These are phyloP conservation scores for Amphibolis antarctica DNA, from an alignment of 106 monocot genomes.

Conservation along the genomic window DNA sequence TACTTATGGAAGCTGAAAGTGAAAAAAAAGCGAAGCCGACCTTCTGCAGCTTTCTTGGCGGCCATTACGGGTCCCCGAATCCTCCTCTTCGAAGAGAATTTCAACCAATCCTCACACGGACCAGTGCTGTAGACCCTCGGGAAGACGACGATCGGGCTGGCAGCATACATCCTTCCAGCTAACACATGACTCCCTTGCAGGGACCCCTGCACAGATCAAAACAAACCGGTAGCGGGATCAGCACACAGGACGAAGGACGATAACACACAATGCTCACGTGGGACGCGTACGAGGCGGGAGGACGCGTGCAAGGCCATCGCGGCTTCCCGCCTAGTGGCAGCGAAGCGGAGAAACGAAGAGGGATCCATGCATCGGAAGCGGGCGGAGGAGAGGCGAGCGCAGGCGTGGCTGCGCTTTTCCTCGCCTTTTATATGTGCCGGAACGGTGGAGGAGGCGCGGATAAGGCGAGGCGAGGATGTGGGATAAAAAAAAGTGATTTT, in stretches of 20 bases:
- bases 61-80: constrained; percentile 72
- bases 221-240: background rate
- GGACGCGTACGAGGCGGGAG: constrained; percentile 6
- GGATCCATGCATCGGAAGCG: constrained; percentile 30
- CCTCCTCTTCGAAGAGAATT: constrained; percentile 44
- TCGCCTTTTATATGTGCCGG: background rate
- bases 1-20: no score
- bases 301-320: constrained; percentile 17
- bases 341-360: constrained; percentile 25
- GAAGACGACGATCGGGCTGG: constrained; percentile 12
- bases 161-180: constrained; percentile 1
- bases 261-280: no score
- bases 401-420: background rate
- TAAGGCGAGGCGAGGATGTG: background rate
- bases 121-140: constrained; percentile 20
- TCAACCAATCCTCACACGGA: constrained; percentile 2
- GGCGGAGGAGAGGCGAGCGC: background rate
- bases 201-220: background rate
- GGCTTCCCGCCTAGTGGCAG: constrained; percentile 29
- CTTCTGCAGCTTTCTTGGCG: constrained; percentile 66
- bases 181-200: background rate
- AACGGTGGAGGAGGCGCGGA: background rate
- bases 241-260: background rate
- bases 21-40: constrained; percentile 10
- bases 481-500: no score